Conservation (phyloP, 495 filamentous ascomycete genomes). For the Penicillium atrosanguineum region DNA sequence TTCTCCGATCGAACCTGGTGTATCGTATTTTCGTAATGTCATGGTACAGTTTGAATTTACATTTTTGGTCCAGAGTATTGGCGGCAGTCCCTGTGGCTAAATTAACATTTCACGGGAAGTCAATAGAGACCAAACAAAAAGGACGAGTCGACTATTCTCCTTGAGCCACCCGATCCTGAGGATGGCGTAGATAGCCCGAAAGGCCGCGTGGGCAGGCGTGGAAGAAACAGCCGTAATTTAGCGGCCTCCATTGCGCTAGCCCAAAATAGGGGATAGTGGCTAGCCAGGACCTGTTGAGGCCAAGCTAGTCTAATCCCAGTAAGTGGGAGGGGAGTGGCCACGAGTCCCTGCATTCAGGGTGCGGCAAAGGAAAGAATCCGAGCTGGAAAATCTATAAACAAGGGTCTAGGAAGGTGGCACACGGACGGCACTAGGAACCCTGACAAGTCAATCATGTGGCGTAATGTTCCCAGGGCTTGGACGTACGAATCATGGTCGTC, state of each 20-base stretch:
- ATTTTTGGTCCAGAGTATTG: neutral
- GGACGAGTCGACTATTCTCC: neutral
- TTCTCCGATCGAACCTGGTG: neutral
- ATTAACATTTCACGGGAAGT: neutral
- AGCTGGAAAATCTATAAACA: neutral
- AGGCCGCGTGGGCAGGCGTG: conserved; percentile 20
- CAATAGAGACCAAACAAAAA: neutral
- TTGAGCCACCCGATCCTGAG: conserved; percentile 13
- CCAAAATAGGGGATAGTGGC: conserved; percentile 4
- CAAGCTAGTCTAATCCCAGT: conserved; percentile 6
- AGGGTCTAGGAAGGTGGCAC: neutral
- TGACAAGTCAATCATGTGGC: conserved; percentile 25
- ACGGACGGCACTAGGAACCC: conserved; percentile 6
- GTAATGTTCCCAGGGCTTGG: conserved; percentile 14
- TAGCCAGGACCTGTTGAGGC: conserved; percentile 1
- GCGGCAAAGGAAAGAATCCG: neutral
- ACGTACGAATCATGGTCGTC: conserved; percentile 20
- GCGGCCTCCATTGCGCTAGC: conserved; percentile 18
- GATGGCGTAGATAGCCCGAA: conserved; percentile 4
- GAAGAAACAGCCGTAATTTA: conserved; percentile 1
- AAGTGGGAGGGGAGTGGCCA: conserved; percentile 15
- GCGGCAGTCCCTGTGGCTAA: neutral
- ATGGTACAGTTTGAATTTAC: neutral
- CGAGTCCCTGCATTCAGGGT: conserved; percentile 25
- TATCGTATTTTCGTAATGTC: neutral